Base-by-base conservation (phyloP, 768 basidiomycete genomes). In the Tulasnella sp. region DNA sequence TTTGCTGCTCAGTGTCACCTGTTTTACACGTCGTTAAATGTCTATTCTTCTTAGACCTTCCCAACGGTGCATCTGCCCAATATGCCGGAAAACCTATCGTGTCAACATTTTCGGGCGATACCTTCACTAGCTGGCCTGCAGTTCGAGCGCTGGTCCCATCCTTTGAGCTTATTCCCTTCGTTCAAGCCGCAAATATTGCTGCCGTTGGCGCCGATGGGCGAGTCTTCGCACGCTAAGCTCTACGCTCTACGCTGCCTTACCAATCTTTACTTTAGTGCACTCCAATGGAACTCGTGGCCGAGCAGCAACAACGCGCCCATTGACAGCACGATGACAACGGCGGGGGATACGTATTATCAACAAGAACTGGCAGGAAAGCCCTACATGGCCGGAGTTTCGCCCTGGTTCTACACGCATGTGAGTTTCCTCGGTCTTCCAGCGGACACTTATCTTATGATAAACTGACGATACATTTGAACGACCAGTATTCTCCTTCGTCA, bases 51-150 rank as follows among this genome's bases (percentile, higher is more conserved):
- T 60, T 57, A 49, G 49, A 64, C 49, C 69, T 65, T 60, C 62
- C 61, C 30, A 49, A 43, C 38, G 45, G 59, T 24, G 63, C 66
- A 9, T 62, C 66, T 10, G 68, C 68, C 57, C 64, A 68, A 43
- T 60, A 51, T 9, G 66, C 70, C 25, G 65, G 66, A 2, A 68
- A 67, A 48, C 66, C 67, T 19, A 70, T 68, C 53, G 67, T 70
- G 15, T 69, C 68, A 50, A 66, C 66, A 12, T 71, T 71, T 55
- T 66, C 68, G 15, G 70, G 70, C 12, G 70, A 71, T 60, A 67
- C 66, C 2, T 68, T 70, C 58, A 66, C 68, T 49, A 69, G 68
- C 66, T 54, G 38, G 10, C 57, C 62, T 12, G 67, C 67, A 2
- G 59, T 59, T 10, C 53, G 55, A 1, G 31, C 24, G 8, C 52